Base-by-base conservation (phyloP, 208 protist genomes). In the Acanthamoeba healyi region DNA sequence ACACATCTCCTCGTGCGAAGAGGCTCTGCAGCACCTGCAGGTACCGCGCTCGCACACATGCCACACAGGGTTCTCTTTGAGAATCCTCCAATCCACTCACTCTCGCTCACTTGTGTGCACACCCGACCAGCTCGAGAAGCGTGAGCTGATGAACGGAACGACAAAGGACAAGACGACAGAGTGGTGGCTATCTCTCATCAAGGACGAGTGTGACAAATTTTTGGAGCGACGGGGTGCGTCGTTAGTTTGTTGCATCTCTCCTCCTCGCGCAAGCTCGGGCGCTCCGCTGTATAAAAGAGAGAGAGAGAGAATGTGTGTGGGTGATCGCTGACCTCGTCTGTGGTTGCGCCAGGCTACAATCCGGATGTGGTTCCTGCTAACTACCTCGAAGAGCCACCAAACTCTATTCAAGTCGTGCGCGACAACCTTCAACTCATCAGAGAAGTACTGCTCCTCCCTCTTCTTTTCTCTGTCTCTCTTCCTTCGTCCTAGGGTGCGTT, bases 171-270 rank as follows among this genome's bases (percentile, higher is more conserved):
- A 63, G 29, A 87, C 79, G 17, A 87, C 79, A 12, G 79, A 87
- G 46, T 87, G 79, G 79, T 87, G 79, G 79, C 79, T 87, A 6
- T 63, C 79, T 0, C 79, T 87, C 79, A 87, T 87, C 79, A 87
- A 87, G 79, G 79, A 87, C 44, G 79, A 87, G 19, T 87, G 79
- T 19, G 79, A 87, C 79, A 87, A 87, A 61, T 87, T 87, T 38
- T 38, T 87, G 42, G 79, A 63, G 22, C 38, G 79, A 34, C 42
- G 79, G 42, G 79, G 67, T 77, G 26, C 32, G 61, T 36, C n/a
- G 29, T 15, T 7, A 29, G n/a, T 29, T 36, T 67, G n/a, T 0
- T 54, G 49, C 14, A 15, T 24, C 49, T 49, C 9, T 61, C 12
- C n/a, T n/a, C n/a, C n/a, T n/a, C n/a, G n/a, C n/a, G n/a, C n/a